Base-by-base conservation (phyloP, 352 stramenopile species). In the Globisporangium cystogenes region DNA sequence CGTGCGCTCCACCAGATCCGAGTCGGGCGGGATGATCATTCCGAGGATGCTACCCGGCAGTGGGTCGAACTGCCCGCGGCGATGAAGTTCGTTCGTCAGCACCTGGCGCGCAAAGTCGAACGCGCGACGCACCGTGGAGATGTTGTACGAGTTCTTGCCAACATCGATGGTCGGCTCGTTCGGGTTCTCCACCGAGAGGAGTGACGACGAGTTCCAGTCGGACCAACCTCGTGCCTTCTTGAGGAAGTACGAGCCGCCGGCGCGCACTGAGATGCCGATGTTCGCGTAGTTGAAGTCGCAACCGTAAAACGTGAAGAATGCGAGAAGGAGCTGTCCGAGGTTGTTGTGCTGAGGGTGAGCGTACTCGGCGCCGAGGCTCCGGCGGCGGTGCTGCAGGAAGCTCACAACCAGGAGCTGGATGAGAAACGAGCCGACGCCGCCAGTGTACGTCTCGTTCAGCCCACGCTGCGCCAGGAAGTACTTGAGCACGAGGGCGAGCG, bases 261-360 rank as follows among this genome's bases (percentile, higher is more conserved):
- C 83, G 18, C 87, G 86, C 7, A 99, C 85, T 2, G 86, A 97
- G 60, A 98, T 96, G 0, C 68, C 93, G 0, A 96, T 76, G 2
- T 96, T 87, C 1, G 83, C 62, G 69, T 97, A 98, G 70, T 98
- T 98, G 39, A 97, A 97, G 37, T 97, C 85, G 12, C 83, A 67
- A 26, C 90, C 90, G 47, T 98, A 98, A 14, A 98, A 73, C 55
- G 97, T 95, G 47, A 98, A 95, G 68, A 98, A 99, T 20, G 95
- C 93, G 6, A 99, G 26, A 18, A 99, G 68, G 35, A 98, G 60
- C 15, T 86, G 76, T 0, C 94, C 96, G 21, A 99, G 79, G 62
- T 98, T 97, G 57, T 92, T 88, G 63, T 82, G 74, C 51, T 81
- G 76, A 0, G 73, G 68, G 51, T 92, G 82, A 15, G 84, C 70